These are phyloP conservation scores for Leccinum arenicola DNA, from an alignment of 768 basidiomycete species.

Conservation along the genomic window DNA sequence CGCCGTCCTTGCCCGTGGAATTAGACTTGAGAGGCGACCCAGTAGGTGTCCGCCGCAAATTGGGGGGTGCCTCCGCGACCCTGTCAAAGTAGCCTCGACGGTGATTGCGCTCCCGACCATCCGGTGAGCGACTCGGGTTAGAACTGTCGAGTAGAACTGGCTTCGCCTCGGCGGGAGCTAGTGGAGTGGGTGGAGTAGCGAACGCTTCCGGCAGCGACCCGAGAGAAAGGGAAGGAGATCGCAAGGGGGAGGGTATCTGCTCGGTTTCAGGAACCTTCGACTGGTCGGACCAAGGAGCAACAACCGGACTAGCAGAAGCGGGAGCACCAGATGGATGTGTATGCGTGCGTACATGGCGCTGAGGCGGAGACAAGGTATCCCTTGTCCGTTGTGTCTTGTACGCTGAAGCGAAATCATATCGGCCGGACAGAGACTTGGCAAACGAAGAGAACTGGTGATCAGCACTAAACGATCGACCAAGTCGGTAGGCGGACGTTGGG, in stretches of 20 bases:
- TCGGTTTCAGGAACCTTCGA: constrained; percentile 1
- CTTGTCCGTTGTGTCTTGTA: constrained; percentile 38
- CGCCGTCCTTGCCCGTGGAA: constrained; percentile 20
- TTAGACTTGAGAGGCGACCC: constrained; percentile 39
- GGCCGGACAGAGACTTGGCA: constrained; percentile 43
- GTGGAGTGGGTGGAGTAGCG: constrained; percentile 8
- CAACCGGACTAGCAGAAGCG: constrained; percentile 29
- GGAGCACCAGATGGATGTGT: constrained; percentile 50
- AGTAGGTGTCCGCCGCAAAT: constrained; percentile 46
- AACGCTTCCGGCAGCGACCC: constrained; percentile 16
- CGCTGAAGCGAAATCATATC: constrained; percentile 58
- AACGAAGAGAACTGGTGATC: constrained; percentile 22
- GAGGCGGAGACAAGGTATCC: constrained; percentile 2
- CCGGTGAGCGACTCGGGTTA: constrained; percentile 8
- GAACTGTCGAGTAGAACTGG: constrained; percentile 7
- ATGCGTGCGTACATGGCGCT: constrained; percentile 38
- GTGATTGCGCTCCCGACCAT: constrained; percentile 44
- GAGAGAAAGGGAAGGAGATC: constrained; percentile 19
- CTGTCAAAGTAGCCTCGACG: constrained; percentile 56
- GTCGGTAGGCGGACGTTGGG: constrained; percentile 11
- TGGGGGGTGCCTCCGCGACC: constrained; percentile 27
- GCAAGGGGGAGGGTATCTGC: background rate
- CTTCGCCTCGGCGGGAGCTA: constrained; percentile 12
- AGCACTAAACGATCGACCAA: constrained; percentile 28
- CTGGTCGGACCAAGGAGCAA: constrained; percentile 39